Evolutionary conservation across 345 rosid genomes (phyloP).

Genomic region (Eucalyptus albens): DNA sequence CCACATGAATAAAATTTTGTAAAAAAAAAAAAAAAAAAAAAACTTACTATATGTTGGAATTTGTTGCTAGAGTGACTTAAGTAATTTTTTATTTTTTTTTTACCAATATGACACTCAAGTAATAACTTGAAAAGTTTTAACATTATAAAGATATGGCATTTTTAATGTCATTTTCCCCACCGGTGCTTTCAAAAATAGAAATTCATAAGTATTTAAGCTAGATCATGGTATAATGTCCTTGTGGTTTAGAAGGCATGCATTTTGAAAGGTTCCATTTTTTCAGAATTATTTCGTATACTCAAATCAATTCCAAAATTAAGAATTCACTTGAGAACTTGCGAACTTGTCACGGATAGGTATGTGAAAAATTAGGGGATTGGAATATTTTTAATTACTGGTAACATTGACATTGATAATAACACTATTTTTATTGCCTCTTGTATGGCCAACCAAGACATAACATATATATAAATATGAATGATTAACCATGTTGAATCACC

Average conservation of each 20-base stretch:
- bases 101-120: too few relatives aligned
- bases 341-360: too few relatives aligned
- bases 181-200: not conserved
- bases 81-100: too few relatives aligned
- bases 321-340: not conserved
- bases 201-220: not conserved
- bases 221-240: not conserved
- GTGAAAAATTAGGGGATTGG: not conserved
- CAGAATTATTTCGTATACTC: not conserved
- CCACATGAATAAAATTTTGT: too few relatives aligned
- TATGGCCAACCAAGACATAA: too few relatives aligned
- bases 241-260: not conserved
- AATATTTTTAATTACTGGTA: not conserved
- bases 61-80: too few relatives aligned
- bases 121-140: too few relatives aligned
- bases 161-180: not conserved
- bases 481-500: too few relatives aligned
- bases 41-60: too few relatives aligned
- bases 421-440: too few relatives aligned
- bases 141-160: not conserved
- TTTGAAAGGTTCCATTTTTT: not conserved
- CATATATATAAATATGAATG: too few relatives aligned
- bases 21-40: too few relatives aligned
- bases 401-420: not conserved
- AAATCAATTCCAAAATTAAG: not conserved